Evolutionary conservation across 148 eudicot species (phyloP).

Genomic region (Rhododendron ferrugineum): DNA sequence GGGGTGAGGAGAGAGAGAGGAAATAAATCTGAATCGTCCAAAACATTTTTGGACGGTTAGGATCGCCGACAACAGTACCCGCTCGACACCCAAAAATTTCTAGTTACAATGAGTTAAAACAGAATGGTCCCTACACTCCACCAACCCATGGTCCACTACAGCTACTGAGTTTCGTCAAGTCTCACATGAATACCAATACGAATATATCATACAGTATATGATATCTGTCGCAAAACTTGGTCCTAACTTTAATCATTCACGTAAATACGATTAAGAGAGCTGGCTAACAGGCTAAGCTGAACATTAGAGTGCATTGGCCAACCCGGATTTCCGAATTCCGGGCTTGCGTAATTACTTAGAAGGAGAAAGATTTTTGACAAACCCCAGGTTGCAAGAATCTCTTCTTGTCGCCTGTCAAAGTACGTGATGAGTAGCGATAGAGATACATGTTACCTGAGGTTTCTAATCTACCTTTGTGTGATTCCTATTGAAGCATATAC

Average conservation of each 20-base stretch:
- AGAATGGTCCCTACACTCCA: neutral
- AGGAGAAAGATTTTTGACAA: neutral
- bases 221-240: neutral
- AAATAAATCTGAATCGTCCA: no score
- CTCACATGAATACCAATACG: neutral
- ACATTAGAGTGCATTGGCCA: neutral
- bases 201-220: neutral
- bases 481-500: no score
- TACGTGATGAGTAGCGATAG: no score
- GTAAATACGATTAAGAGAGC: neutral
- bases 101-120: neutral
- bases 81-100: no score
- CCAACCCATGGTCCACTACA: neutral
- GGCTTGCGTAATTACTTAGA: neutral
- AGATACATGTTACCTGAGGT: no score
- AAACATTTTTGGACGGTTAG: no score
- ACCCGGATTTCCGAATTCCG: neutral
- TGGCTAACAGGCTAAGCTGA: neutral
- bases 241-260: neutral
- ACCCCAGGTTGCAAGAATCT: neutral
- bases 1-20: no score
- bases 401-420: no score
- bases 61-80: no score
- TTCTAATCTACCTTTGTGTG: no score
- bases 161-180: neutral